phyloP scores from a whole-genome alignment of 1,284 basidiomycete genomes.

The Tylopilus sp. region DNA sequence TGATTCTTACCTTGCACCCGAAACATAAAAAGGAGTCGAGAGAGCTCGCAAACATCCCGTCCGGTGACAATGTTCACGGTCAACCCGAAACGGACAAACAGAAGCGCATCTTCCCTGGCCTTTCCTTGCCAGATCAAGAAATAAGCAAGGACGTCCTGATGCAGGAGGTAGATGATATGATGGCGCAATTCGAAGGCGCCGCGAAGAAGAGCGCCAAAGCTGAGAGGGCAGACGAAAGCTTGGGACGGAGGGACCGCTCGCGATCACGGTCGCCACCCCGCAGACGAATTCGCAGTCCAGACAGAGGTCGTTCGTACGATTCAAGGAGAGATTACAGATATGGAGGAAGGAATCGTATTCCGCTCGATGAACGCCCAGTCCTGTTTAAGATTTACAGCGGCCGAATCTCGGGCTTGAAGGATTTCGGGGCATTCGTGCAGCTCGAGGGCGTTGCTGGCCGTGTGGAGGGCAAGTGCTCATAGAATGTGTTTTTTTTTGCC shows the following conservation, averaged over 20 bases:
- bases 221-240: slow-evolving; percentile 44
- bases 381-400: slow-evolving; percentile 96
- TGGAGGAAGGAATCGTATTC: slow-evolving; percentile 37
- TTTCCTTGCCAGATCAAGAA: slow-evolving; percentile 81
- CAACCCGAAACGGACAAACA: slow-evolving; percentile 60
- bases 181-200: slow-evolving; percentile 69
- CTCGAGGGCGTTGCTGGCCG: slow-evolving; percentile 85
- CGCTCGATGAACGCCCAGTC: slow-evolving; percentile 78
- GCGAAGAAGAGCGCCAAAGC: slow-evolving; percentile 59
- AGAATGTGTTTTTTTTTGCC: not conserved
- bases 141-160: slow-evolving; percentile 63
- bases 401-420: slow-evolving; percentile 81
- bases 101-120: slow-evolving; percentile 86
- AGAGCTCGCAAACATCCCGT: too few species aligned
- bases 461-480: slow-evolving; percentile 67
- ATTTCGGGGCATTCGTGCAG: slow-evolving; percentile 93
- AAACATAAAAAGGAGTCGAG: too few species aligned
- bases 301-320: slow-evolving; percentile 46
- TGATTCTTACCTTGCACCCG: too few species aligned
- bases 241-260: slow-evolving; percentile 49
- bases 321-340: slow-evolving; percentile 43
- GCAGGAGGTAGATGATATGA: slow-evolving; percentile 84
- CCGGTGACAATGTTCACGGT: too few species aligned
- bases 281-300: slow-evolving; percentile 54
- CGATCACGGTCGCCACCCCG: slow-evolving; percentile 39